Conservation (phyloP, 495 filamentous ascomycete genomes). For the Aspergillus steynii region DNA sequence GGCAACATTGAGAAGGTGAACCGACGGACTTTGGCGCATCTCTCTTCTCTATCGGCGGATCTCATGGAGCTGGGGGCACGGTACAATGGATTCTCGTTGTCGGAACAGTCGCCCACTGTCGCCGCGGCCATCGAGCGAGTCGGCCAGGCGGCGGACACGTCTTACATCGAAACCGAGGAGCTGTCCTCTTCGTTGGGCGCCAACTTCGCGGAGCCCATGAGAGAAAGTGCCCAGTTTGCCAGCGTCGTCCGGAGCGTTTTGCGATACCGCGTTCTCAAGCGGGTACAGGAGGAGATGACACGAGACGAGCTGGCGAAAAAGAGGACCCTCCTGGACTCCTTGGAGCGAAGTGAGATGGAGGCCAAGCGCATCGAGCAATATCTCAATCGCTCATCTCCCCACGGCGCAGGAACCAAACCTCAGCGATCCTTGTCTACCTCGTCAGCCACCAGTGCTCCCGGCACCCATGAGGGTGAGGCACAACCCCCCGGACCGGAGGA, state of each 20-base stretch:
- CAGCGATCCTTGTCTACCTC: constrained; percentile 65
- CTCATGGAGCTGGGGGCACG: constrained; percentile 88
- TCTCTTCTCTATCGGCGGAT: constrained; percentile 79
- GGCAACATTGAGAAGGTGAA: constrained; percentile 97
- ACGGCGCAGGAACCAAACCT: constrained; percentile 46
- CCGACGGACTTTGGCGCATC: constrained; percentile 79
- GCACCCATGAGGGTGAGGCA: constrained; percentile 41
- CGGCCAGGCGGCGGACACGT: constrained; percentile 92
- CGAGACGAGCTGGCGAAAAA: constrained; percentile 87
- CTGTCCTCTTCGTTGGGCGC: constrained; percentile 79
- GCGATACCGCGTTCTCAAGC: constrained; percentile 84
- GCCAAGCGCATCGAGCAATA: constrained; percentile 91
- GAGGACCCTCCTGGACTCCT: constrained; percentile 69
- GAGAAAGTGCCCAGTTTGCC: constrained; percentile 95
- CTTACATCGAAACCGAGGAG: constrained; percentile 94
- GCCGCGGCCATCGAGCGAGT: constrained; percentile 93
- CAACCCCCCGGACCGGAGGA: constrained; percentile 55
- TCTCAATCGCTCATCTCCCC: constrained; percentile 65
- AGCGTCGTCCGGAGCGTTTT: constrained; percentile 88
- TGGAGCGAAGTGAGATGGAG: constrained; percentile 88
- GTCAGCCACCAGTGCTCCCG: constrained; percentile 48
- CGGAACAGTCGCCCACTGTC: constrained; percentile 82
- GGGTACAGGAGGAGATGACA: constrained; percentile 97
- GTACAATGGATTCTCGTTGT: constrained; percentile 96
- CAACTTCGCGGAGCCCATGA: constrained; percentile 94